These are phyloP conservation scores for Bromus sterilis DNA, from an alignment of 176 grass and related monocot species.

Conservation along the genomic window DNA sequence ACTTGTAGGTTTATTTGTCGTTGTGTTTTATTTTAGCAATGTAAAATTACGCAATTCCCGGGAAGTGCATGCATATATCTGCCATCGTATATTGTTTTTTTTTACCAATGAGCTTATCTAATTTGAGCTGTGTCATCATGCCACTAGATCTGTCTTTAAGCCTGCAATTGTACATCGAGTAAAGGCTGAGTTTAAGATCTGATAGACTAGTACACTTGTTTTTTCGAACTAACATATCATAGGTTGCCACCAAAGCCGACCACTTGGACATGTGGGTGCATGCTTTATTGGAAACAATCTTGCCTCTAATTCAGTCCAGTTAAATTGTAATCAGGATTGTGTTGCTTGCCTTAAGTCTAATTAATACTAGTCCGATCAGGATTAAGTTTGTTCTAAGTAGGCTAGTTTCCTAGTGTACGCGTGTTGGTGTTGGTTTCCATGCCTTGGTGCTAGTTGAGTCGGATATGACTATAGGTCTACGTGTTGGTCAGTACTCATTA, in stretches of 20 bases:
- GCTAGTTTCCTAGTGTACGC: neutral
- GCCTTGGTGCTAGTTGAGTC: neutral
- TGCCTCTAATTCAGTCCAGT: neutral
- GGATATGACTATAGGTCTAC: neutral
- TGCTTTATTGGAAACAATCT: neutral
- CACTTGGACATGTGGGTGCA: neutral
- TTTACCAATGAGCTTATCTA: neutral
- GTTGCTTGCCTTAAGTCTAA: neutral
- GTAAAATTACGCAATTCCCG: neutral
- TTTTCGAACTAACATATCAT: neutral
- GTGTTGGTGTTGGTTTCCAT: neutral
- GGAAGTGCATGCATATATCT: neutral
- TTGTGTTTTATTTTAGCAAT: neutral
- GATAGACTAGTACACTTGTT: neutral
- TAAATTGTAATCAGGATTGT: neutral
- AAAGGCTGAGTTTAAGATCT: neutral
- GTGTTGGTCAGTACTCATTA: neutral
- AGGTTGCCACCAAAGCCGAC: neutral
- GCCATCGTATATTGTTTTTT: neutral
- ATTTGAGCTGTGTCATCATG: neutral
- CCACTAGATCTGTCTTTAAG: neutral
- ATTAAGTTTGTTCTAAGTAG: too few relatives aligned
- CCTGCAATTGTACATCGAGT: neutral
- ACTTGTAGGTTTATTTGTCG: neutral
- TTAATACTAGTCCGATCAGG: neutral